These are phyloP conservation scores for Zelonia costaricensis DNA, from an alignment of 208 protist species.

Conservation along the genomic window DNA sequence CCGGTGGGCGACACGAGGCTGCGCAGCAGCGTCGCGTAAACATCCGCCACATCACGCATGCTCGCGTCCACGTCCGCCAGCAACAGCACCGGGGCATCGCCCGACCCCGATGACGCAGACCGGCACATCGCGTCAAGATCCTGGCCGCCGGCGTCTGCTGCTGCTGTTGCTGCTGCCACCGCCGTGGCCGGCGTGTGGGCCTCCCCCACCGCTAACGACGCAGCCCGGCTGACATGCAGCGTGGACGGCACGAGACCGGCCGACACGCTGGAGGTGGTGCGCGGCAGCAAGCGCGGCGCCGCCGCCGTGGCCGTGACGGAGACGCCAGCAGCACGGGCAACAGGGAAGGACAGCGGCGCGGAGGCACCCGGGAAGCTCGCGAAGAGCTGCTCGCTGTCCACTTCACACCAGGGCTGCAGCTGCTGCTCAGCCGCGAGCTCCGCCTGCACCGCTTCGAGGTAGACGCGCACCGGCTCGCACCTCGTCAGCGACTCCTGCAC, in stretches of 20 bases:
- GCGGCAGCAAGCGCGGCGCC: not conserved
- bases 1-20: not conserved
- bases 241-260: slow-evolving; percentile 3
- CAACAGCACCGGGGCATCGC: not conserved
- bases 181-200: not conserved
- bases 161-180: too few relatives aligned
- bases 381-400: slow-evolving; percentile 19
- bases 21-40: slow-evolving; percentile 21
- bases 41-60: slow-evolving; percentile 35
- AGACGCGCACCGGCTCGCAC: slow-evolving; percentile 13
- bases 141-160: not conserved
- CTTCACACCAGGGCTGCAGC: slow-evolving; percentile 32
- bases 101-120: not conserved
- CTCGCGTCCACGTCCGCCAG: slow-evolving; percentile 31
- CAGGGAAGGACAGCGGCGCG: too few relatives aligned
- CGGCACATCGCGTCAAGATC: not conserved
- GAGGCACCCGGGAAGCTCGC: too few relatives aligned
- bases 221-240: not conserved
- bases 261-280: not conserved
- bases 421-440: slow-evolving; percentile 34
- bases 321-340: too few relatives aligned
- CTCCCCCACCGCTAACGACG: not conserved
- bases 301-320: not conserved
- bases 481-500: slow-evolving; percentile 13
- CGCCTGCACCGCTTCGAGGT: slow-evolving; percentile 39